A percentile compares a stretch with the other conserved stretches of the same genome.
Conservation (phyloP, 2,329 filamentous ascomycete genomes). For the Pseudopithomyces maydicus region DNA sequence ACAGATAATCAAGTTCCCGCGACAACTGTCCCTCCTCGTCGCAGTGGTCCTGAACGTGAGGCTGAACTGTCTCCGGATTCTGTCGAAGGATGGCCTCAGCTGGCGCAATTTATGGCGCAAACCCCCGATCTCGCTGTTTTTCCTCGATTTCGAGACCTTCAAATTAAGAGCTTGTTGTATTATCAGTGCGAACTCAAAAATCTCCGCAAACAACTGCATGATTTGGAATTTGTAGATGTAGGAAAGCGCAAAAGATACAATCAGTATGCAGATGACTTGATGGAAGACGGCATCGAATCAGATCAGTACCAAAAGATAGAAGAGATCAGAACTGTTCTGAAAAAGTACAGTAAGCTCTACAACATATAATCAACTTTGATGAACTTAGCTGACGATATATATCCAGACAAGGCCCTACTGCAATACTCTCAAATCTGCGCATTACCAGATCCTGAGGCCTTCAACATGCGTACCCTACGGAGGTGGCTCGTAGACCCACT, state of each 20-base stretch:
- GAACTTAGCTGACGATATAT: background rate
- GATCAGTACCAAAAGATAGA: constrained; percentile 13
- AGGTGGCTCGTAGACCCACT: constrained; percentile 9
- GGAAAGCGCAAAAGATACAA: background rate
- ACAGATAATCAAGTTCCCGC: background rate
- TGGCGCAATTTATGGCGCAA: constrained; percentile 12
- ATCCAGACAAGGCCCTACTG: constrained; percentile 11
- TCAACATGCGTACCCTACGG: constrained; percentile 15
- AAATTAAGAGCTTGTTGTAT: constrained; percentile 17
- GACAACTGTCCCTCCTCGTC: background rate
- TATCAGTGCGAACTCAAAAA: constrained; percentile 12
- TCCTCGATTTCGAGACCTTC: constrained; percentile 11
- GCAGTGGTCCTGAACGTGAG: background rate
- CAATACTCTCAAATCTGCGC: constrained; percentile 15
- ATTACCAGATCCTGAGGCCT: constrained; percentile 13
- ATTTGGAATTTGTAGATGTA: constrained; percentile 5
- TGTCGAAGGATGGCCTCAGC: constrained; percentile 14
- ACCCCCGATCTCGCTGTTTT: constrained; percentile 6
- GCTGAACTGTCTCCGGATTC: background rate
- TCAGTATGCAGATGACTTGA: constrained; percentile 5
- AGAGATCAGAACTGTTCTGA: constrained; percentile 11
- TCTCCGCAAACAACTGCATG: constrained; percentile 6
- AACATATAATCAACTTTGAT: background rate
- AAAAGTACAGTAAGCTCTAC: constrained; percentile 15
- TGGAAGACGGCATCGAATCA: background rate